These are phyloP conservation scores for Lichtheimia ornata DNA, from an alignment of 371 early-diverging fungal genomes.

Conservation along the genomic window DNA sequence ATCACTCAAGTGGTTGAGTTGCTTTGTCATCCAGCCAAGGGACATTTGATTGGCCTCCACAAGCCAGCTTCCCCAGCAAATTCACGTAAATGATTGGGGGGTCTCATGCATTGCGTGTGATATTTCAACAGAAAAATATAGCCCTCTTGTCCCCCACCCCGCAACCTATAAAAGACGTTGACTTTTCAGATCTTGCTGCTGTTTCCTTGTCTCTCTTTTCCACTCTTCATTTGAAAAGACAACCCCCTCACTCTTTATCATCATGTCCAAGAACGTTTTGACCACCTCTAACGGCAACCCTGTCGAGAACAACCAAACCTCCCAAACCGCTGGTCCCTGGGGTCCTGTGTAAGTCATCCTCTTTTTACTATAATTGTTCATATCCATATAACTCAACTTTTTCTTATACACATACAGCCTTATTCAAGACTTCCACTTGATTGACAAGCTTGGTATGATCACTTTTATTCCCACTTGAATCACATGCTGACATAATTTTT, in stretches of 20 bases:
- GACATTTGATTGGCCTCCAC: no score
- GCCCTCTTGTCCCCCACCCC: constrained; percentile 3
- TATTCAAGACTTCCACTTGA: constrained; percentile 74
- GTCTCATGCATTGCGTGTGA: background rate
- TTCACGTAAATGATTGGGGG: background rate
- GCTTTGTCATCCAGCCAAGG: constrained; percentile 3
- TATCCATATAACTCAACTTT: background rate
- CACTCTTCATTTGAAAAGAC: background rate
- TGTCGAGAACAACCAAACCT: constrained; percentile 67
- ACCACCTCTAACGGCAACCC: constrained; percentile 64
- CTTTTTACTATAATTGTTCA: background rate
- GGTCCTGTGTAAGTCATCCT: constrained; percentile 35
- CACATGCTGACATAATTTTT: background rate
- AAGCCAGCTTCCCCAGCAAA: background rate
- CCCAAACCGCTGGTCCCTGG: constrained; percentile 57
- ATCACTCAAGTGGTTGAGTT: background rate
- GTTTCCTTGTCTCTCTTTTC: constrained; percentile 6
- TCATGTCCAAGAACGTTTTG: constrained; percentile 22
- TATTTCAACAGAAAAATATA: background rate
- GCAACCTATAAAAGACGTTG: background rate
- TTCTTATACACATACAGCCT: constrained; percentile 14
- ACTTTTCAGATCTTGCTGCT: background rate
- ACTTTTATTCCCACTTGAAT: background rate
- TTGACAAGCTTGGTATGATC: constrained; percentile 65
- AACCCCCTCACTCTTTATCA: constrained; percentile 8